Evolutionary conservation across 352 stramenopile species (phyloP), one percentile per base, ranked within the genome.

Genomic region (Discostella stelligera): DNA sequence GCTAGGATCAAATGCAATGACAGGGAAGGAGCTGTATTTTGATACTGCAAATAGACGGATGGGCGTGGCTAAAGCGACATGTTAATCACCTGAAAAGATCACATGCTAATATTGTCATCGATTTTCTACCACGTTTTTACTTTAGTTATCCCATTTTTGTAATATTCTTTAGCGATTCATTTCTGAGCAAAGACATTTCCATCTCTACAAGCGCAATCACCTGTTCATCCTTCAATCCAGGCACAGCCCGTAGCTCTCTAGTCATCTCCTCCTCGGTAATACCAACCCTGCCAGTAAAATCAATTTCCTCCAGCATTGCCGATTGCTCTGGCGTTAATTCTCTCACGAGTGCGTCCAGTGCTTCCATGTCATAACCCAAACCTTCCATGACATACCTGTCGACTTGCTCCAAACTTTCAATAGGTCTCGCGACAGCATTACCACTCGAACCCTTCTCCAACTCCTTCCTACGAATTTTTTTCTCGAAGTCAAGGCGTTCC

Each of bases 1-100:
- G 10, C 64, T 94, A n/a, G 89, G 89, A 41, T 85, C 88, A 3
- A 94, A 94, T 70, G 81, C 90, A 27, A 94, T 94, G 86, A 69
- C 80, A 56, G 83, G 84, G 62, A 80, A 93, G 72, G 88, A 94
- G 67, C 66, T 93, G 5, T 77, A 92, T 41, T 94, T 94, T 46
- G 86, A 93, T 60, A 62, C 71, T 25, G 74, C 76, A 20, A 89
- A 90, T 54, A 61, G 66, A 41, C 74, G 77, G 13, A 18, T 83
- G 49, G 75, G 75, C 20, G 54, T 83, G 10, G 66, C 74, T 25
- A 72, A 63, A 60, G 68, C 75, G 30, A 66, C 18, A 50, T 79
- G 70, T 66, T 30, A 44, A 9, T 41, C 32, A 9, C 32, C 3
- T 41, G 9, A 9, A 41, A 41, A 41, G 9, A 9, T 9, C 32